These are phyloP conservation scores for Mycena polygramma DNA, from an alignment of 768 basidiomycete genomes.

Conservation along the genomic window DNA sequence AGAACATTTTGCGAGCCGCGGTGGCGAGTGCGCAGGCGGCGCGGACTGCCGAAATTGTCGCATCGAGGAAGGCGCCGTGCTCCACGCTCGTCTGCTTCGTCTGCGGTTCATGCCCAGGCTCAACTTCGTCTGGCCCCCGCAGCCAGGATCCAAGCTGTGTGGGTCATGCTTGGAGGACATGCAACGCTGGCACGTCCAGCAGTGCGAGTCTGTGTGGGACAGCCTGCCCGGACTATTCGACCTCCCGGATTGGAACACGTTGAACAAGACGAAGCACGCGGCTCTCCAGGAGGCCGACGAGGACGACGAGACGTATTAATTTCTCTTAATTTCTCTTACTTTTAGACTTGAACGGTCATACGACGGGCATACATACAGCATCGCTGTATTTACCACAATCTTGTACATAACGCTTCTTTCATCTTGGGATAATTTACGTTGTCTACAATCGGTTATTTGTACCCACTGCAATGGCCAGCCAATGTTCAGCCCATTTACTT, in stretches of 20 bases:
- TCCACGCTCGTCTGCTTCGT: not conserved
- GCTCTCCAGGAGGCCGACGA: not conserved
- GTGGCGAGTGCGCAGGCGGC: constrained; percentile 16
- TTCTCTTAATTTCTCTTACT: too few species aligned
- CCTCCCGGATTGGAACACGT: constrained; percentile 8
- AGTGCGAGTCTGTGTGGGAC: constrained; percentile 6
- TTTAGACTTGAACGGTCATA: too few species aligned
- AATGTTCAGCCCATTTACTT: too few species aligned
- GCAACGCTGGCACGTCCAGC: not conserved
- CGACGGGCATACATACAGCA: too few species aligned
- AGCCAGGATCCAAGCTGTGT: constrained; percentile 6
- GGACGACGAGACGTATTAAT: not conserved
- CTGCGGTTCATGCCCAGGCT: not conserved
- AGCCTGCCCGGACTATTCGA: constrained; percentile 9
- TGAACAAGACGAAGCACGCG: constrained; percentile 5
- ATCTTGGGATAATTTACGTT: too few species aligned
- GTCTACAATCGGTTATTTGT: too few species aligned
- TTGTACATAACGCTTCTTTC: too few species aligned
- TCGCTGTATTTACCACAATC: too few species aligned
- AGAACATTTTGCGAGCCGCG: not conserved
- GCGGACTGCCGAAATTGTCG: not conserved
- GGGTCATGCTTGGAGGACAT: constrained; percentile 1
- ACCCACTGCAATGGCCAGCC: too few species aligned
- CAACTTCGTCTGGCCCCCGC: not conserved
- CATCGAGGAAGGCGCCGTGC: not conserved